These are phyloP conservation scores for Neurospora sublineolata DNA, from an alignment of 495 filamentous ascomycete species.

Conservation along the genomic window DNA sequence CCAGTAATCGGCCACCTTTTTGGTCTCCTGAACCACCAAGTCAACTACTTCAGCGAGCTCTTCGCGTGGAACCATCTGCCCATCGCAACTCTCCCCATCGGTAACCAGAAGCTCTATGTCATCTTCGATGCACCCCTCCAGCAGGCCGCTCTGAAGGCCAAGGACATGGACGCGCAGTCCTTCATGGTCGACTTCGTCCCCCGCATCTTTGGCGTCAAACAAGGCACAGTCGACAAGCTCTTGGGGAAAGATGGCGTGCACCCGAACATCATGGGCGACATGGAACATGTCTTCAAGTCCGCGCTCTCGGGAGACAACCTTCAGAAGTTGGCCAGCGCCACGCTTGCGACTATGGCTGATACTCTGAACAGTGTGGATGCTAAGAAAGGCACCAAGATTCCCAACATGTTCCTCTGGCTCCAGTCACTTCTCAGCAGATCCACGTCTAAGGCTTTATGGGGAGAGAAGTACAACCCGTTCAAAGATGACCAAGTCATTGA, in stretches of 20 bases:
- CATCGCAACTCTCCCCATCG: slow-evolving; percentile 30
- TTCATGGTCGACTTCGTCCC: slow-evolving; percentile 4
- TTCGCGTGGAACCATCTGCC: slow-evolving; percentile 10
- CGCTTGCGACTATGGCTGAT: slow-evolving; percentile 3
- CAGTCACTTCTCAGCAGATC: slow-evolving; percentile 17
- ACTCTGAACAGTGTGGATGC: not conserved
- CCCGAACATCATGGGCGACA: not conserved
- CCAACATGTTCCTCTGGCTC: slow-evolving; percentile 21
- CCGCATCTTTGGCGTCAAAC: slow-evolving; percentile 2
- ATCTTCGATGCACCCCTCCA: slow-evolving; percentile 19
- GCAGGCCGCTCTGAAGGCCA: slow-evolving; percentile 21
- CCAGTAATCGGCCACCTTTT: slow-evolving; percentile 15
- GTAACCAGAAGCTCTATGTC: slow-evolving; percentile 9
- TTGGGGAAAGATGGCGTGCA: not conserved
- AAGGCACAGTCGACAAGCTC: slow-evolving; percentile 1
- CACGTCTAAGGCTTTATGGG: slow-evolving; percentile 20
- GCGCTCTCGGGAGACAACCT: slow-evolving; percentile 3
- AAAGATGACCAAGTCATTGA: slow-evolving; percentile 13
- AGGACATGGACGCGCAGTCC: slow-evolving; percentile 4
- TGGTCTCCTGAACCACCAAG: not conserved
- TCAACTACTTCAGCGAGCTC: slow-evolving; percentile 5
- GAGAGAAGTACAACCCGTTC: slow-evolving; percentile 15
- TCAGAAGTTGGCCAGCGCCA: slow-evolving; percentile 1
- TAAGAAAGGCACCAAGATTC: not conserved
- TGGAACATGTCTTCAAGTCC: slow-evolving; percentile 4